phyloP scores from a whole-genome alignment of 1,284 basidiomycete species.

The Caloboletus inedulis region DNA sequence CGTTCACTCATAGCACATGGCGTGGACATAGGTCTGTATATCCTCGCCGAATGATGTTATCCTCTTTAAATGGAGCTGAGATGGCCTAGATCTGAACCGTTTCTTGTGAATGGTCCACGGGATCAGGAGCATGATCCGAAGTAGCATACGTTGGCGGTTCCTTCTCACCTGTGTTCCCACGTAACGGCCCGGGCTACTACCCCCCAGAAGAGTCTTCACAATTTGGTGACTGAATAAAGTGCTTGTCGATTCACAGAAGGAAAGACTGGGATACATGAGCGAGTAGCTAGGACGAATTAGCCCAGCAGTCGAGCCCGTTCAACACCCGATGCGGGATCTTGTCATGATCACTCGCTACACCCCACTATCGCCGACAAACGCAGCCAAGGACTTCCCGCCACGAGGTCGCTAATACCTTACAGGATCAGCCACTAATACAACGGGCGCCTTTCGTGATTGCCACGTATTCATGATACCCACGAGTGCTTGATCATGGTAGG shows the following conservation, averaged over 20 bases:
- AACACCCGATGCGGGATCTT: too few relatives aligned
- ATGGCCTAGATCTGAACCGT: background rate
- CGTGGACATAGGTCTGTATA: background rate
- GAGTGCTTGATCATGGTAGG: background rate
- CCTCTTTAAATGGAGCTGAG: background rate
- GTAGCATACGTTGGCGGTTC: too few relatives aligned
- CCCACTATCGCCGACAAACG: conserved; percentile 2
- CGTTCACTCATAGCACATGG: background rate
- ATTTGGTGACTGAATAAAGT: too few relatives aligned
- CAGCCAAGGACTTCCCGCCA: background rate
- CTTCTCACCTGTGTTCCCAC: background rate
- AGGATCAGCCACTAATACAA: background rate
- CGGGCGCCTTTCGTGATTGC: background rate
- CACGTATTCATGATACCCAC: background rate
- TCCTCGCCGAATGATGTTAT: background rate
- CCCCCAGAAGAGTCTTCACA: too few relatives aligned
- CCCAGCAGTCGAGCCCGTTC: too few relatives aligned
- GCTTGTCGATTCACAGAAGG: too few relatives aligned
- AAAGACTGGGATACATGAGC: too few relatives aligned
- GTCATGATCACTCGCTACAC: too few relatives aligned
- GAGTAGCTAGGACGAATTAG: too few relatives aligned
- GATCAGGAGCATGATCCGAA: background rate
- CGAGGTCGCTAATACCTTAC: background rate
- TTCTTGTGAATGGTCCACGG: background rate
- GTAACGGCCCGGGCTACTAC: too few relatives aligned